A percentile compares a stretch with the other conserved stretches of the same genome.
phyloP scores from a whole-genome alignment of 176 grass and related monocot genomes.

The Bromus sterilis region DNA sequence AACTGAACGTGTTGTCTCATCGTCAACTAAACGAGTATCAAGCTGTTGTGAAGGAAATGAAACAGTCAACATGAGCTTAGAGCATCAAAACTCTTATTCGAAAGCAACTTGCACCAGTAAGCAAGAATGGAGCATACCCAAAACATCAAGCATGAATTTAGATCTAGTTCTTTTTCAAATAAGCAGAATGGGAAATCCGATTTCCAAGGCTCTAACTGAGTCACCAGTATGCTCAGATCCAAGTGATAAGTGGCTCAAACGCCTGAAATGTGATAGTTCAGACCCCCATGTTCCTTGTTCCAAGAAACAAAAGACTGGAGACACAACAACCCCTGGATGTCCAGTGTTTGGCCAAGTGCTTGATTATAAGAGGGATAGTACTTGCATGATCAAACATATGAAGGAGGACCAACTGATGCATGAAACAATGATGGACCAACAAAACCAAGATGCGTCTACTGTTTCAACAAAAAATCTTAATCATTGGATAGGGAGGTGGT shows the following conservation, averaged over 20 bases:
- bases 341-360: constrained; percentile 1
- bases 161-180: constrained; percentile 48
- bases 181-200: constrained; percentile 37
- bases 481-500: constrained; percentile 75
- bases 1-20: constrained; percentile 1
- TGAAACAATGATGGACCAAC: constrained; percentile 12
- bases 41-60: constrained; percentile 24
- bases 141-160: constrained; percentile 31
- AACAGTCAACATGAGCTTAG: not conserved
- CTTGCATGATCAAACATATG: constrained; percentile 14
- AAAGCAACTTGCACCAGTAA: constrained; percentile 15
- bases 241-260: constrained; percentile 61
- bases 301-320: constrained; percentile 27
- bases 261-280: constrained; percentile 31
- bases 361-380: constrained; percentile 3
- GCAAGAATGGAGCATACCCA: constrained; percentile 34
- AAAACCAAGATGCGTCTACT: constrained; percentile 23
- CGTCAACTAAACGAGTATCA: constrained; percentile 21
- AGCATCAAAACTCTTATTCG: constrained; percentile 12
- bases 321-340: constrained; percentile 14
- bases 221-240: constrained; percentile 18
- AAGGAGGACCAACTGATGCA: constrained; percentile 10
- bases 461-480: constrained; percentile 30
- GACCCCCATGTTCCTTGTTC: constrained; percentile 24
- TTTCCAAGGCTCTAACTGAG: constrained; percentile 20